Evolutionary conservation across 1,284 basidiomycete species (phyloP).

Genomic region (Porphyrellus sp.): DNA sequence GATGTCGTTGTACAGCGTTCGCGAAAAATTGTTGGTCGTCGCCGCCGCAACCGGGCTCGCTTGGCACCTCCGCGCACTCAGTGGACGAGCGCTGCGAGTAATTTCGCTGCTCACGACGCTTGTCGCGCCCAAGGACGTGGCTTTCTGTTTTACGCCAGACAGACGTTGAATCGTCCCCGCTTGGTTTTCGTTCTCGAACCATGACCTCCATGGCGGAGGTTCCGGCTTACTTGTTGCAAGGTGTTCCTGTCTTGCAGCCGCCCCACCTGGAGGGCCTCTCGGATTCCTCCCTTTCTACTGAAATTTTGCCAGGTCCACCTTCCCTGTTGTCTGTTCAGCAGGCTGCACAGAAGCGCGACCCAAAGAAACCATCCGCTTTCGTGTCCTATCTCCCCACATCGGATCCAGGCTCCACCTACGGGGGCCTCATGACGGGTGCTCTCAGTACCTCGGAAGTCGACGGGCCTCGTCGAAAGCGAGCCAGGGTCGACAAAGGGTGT

Average conservation of each 20-base stretch:
- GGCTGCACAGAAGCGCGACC: constrained; percentile 64
- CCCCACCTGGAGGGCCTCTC: constrained; percentile 66
- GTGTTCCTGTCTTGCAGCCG: constrained; percentile 67
- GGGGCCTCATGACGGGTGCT: constrained; percentile 63
- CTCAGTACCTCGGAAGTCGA: constrained; percentile 56
- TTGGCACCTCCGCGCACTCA: constrained; percentile 21
- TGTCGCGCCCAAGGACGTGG: constrained; percentile 16
- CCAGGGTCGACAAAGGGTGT: constrained; percentile 68
- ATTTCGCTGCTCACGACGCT: constrained; percentile 25
- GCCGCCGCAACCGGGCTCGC: constrained; percentile 21
- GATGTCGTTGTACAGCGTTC: constrained; percentile 14
- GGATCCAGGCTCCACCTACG: constrained; percentile 81
- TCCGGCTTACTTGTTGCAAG: constrained; percentile 64
- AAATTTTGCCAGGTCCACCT: constrained; percentile 80
- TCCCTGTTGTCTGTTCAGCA: constrained; percentile 65
- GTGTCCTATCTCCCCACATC: constrained; percentile 74
- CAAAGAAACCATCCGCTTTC: constrained; percentile 61
- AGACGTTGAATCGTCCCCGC: constrained; percentile 13
- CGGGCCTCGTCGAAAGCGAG: constrained; percentile 66
- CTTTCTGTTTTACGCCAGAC: constrained; percentile 20
- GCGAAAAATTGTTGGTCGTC: constrained; percentile 26
- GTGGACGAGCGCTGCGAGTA: constrained; percentile 21
- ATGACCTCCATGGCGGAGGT: constrained; percentile 67
- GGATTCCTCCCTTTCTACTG: constrained; percentile 71
- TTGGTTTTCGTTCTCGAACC: constrained; percentile 27